Percentiles rank a stretch among this genome's conserved stretches.
Evolutionary conservation across 805 yeast species (phyloP).

Genomic region (Cyberlindnera lachancei): DNA sequence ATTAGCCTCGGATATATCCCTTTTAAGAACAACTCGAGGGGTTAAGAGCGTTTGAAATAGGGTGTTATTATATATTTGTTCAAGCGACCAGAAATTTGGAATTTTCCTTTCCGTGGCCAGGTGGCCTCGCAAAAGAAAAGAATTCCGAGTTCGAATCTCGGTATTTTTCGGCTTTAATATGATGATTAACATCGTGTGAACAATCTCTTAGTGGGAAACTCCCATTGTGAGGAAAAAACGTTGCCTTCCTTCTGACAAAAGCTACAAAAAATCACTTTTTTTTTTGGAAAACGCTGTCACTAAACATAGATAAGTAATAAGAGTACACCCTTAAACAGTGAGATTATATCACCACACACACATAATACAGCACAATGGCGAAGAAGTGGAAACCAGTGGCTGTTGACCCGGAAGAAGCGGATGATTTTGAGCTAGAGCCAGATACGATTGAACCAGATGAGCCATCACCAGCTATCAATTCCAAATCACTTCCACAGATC

Average conservation of each 20-base stretch:
- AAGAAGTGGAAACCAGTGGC: slow-evolving; percentile 23
- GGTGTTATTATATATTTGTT: too few relatives aligned
- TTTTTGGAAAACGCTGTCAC: not conserved
- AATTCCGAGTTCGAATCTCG: slow-evolving; percentile 13
- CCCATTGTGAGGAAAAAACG: slow-evolving; percentile 23
- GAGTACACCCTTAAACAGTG: not conserved
- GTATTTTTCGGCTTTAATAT: slow-evolving; percentile 10
- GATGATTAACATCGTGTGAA: slow-evolving; percentile 24
- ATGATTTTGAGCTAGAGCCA: slow-evolving; percentile 23
- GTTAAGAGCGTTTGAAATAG: too few relatives aligned
- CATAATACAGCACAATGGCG: slow-evolving; percentile 8
- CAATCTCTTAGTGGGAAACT: slow-evolving; percentile 24
- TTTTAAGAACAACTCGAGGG: too few relatives aligned
- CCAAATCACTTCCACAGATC: slow-evolving; percentile 2
- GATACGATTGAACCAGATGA: slow-evolving; percentile 23
- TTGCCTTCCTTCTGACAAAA: slow-evolving; percentile 24
- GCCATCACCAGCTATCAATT: not conserved
- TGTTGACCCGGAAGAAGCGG: slow-evolving; percentile 21
- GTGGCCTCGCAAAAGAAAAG: slow-evolving; percentile 11
- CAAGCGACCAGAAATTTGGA: too few relatives aligned
- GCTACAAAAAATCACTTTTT: slow-evolving; percentile 1
- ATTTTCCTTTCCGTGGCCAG: slow-evolving; percentile 13
- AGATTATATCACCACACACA: too few relatives aligned
- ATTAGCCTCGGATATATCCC: too few relatives aligned
- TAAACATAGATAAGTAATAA: not conserved